Percentiles rank a stretch among this genome's conserved stretches.
phyloP scores from a whole-genome alignment of 306 rosid species.

The Glycine tomentella region DNA sequence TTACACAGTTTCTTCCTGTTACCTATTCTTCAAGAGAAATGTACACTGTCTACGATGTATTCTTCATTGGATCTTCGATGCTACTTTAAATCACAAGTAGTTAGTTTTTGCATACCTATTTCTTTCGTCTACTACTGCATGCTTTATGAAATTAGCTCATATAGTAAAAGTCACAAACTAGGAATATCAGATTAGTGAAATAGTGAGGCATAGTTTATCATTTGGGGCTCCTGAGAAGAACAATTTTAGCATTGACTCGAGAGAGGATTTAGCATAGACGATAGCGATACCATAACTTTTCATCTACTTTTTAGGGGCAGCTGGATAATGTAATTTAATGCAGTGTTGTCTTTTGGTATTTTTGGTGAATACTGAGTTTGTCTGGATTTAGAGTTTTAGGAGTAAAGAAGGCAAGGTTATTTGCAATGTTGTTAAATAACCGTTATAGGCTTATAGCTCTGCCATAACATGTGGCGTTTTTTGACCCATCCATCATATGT shows the following conservation, averaged over 20 bases:
- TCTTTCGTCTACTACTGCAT: constrained; percentile 10
- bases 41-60: neutral
- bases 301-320: neutral
- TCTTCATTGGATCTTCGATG: constrained; percentile 14
- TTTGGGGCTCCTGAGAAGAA: neutral
- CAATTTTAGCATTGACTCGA: neutral
- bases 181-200: neutral
- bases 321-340: constrained; percentile 25
- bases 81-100: neutral
- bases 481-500: too few species aligned
- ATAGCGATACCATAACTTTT: constrained; percentile 6
- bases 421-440: neutral
- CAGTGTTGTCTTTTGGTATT: constrained; percentile 13
- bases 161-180: neutral
- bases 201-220: constrained; percentile 12
- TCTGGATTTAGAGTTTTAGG: neutral
- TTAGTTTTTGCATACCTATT: neutral
- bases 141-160: neutral
- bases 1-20: constrained; percentile 17
- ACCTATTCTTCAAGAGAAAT: neutral
- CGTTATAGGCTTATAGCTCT: too few species aligned
- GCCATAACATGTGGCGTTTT: too few species aligned
- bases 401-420: constrained; percentile 31
- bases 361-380: neutral
- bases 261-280: neutral